A percentile compares a stretch with the other conserved stretches of the same genome.
Conservation (phyloP, 164 flowering plant genomes). For the Umbilicus rupestris region DNA sequence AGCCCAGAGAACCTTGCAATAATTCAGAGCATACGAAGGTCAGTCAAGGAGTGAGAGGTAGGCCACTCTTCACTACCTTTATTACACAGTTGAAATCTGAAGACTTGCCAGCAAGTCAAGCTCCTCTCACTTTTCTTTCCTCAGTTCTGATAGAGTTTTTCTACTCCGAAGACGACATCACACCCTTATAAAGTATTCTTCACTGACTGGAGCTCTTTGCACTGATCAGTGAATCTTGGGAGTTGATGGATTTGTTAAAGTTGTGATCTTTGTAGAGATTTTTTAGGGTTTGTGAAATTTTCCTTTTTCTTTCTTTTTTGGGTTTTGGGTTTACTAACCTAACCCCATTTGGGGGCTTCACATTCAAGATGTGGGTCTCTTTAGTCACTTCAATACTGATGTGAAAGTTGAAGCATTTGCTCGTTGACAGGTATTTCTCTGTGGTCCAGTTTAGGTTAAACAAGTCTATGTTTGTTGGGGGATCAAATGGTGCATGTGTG, state of each 20-base stretch:
- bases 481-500: background rate
- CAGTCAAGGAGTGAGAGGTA: constrained; percentile 4
- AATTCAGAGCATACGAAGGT: background rate
- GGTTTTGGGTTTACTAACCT: background rate
- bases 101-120: background rate
- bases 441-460: constrained; percentile 2
- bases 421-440: background rate
- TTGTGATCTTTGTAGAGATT: background rate
- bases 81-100: background rate
- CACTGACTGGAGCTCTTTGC: background rate
- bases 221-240: background rate
- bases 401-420: constrained; percentile 2
- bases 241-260: background rate
- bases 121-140: background rate
- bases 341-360: constrained; percentile 1
- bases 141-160: no score
- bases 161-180: no score
- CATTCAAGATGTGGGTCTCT: background rate
- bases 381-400: background rate
- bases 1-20: background rate
- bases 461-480: background rate
- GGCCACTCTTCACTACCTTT: constrained; percentile 1
- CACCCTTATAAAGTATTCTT: background rate
- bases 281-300: background rate
- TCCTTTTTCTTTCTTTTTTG: background rate